phyloP scores from a whole-genome alignment of 352 stramenopile genomes.

The Globisporangium solare region DNA sequence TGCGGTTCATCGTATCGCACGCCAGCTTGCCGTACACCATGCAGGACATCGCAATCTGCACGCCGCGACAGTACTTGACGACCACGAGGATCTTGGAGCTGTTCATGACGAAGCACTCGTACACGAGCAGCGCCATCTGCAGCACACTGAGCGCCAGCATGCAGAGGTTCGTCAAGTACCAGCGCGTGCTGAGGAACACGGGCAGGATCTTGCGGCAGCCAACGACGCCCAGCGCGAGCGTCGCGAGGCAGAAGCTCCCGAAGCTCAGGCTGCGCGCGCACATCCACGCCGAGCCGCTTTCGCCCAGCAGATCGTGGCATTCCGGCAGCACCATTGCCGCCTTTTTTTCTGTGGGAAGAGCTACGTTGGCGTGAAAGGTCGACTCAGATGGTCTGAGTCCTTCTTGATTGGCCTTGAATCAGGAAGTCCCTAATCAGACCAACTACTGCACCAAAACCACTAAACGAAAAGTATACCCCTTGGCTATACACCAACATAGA shows the following conservation, averaged over 20 bases:
- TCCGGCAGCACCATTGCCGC: constrained; percentile 44
- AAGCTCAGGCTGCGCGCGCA: constrained; percentile 64
- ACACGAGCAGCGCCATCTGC: constrained; percentile 63
- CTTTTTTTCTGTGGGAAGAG: neutral
- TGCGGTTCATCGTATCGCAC: constrained; percentile 51
- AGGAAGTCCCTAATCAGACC: too few relatives aligned
- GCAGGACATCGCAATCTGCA: constrained; percentile 67
- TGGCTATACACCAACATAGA: neutral
- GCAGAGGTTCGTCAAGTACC: constrained; percentile 54
- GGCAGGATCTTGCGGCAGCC: constrained; percentile 48
- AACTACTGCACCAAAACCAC: too few relatives aligned
- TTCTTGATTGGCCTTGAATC: too few relatives aligned
- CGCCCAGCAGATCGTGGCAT: constrained; percentile 37
- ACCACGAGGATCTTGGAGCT: constrained; percentile 57
- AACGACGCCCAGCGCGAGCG: constrained; percentile 36
- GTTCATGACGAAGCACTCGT: constrained; percentile 59
- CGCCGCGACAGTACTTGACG: constrained; percentile 64
- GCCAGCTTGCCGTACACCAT: constrained; percentile 65
- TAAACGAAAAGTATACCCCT: neutral
- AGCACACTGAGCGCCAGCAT: constrained; percentile 53
- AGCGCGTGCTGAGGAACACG: constrained; percentile 47
- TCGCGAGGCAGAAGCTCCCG: constrained; percentile 48
- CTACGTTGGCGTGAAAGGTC: neutral
- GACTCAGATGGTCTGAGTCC: too few relatives aligned
- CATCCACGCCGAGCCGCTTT: constrained; percentile 30